Evolutionary conservation across 2,329 filamentous ascomycete genomes (phyloP), one percentile per base, ranked within the genome.

Genomic region (Akanthomyces lecanii): DNA sequence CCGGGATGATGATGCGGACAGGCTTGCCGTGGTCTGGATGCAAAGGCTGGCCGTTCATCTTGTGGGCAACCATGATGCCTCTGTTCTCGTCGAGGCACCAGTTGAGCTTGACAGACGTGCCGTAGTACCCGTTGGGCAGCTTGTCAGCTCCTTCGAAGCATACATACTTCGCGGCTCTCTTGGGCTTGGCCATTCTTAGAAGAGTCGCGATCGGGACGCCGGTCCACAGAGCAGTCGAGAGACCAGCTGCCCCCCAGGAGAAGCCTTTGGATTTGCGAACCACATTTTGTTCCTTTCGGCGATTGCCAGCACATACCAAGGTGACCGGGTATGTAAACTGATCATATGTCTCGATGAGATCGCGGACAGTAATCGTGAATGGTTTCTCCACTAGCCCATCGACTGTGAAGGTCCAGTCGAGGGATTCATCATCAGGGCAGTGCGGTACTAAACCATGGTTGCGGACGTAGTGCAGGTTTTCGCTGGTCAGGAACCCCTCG

Each of bases 141-240:
- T 90, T 89, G 73, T 97, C 92, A 1, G 91, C 92, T 16, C 93
- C 92, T 74, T 96, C 92, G 81, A 97, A 95, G 74, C 91, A 96
- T 28, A 97, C 87, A 72, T 92, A 97, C 69, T 84, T 87, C 2
- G 92, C 92, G 60, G 83, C 85, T 64, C 88, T 82, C 68, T 82
- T 79, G 0, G 91, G 91, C 64, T 79, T 85, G 3, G 91, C 91
- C 65, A 79, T 81, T 63, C 80, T 81, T 18, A 97, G 79, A 4
- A 97, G 75, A 65, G 94, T 89, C 1, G 81, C 81, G 74, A 97
- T 85, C 47, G 88, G 79, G 0, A 92, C 89, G 25, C 93, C 93
- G 0, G 93, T 97, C 82, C 91, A 97, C 0, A 97, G 77, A 0
- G 92, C 91, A 0, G 91, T 97, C 0, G 92, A 96, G 6, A 97